phyloP scores from a whole-genome alignment of 2,329 filamentous ascomycete species.

The Acephala macrosclerotiorum region DNA sequence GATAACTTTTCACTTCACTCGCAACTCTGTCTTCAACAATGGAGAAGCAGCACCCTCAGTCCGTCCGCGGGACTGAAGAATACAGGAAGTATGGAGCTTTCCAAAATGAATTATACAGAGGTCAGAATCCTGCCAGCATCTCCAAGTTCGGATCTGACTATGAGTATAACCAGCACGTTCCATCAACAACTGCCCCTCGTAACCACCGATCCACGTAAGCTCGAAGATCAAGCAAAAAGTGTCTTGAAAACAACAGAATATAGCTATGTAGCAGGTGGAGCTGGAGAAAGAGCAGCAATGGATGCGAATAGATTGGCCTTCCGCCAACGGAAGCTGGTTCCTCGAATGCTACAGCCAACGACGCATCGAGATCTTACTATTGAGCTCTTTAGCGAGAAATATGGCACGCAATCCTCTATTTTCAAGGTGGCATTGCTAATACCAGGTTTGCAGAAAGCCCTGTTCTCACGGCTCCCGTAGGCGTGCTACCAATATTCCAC shows the following conservation, averaged over 20 bases:
- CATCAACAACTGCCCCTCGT: slow-evolving; percentile 55
- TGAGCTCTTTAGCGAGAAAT: slow-evolving; percentile 59
- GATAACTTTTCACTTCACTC: not conserved
- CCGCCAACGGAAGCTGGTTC: slow-evolving; percentile 68
- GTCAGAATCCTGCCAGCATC: slow-evolving; percentile 6
- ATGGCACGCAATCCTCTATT: slow-evolving; percentile 44
- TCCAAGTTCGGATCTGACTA: not conserved
- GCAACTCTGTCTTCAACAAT: slow-evolving; percentile 25
- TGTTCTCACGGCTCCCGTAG: slow-evolving; percentile 71
- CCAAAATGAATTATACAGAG: slow-evolving; percentile 36
- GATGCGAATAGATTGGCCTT: slow-evolving; percentile 71
- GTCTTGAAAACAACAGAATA: slow-evolving; percentile 57
- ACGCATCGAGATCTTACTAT: slow-evolving; percentile 53
- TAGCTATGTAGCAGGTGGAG: slow-evolving; percentile 68
- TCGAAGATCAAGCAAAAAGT: slow-evolving; percentile 62
- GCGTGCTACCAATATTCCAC: slow-evolving; percentile 74
- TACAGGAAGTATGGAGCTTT: slow-evolving; percentile 37
- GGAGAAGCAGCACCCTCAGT: slow-evolving; percentile 34
- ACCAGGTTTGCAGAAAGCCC: slow-evolving; percentile 46
- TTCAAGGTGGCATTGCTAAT: not conserved
- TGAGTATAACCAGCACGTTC: slow-evolving; percentile 53
- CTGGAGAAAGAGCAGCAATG: slow-evolving; percentile 67
- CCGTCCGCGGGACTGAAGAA: slow-evolving; percentile 26
- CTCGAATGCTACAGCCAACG: slow-evolving; percentile 66
- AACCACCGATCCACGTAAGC: slow-evolving; percentile 64